These are phyloP conservation scores for Warburgia ugandensis DNA, from an alignment of 164 flowering plant genomes.

Conservation along the genomic window DNA sequence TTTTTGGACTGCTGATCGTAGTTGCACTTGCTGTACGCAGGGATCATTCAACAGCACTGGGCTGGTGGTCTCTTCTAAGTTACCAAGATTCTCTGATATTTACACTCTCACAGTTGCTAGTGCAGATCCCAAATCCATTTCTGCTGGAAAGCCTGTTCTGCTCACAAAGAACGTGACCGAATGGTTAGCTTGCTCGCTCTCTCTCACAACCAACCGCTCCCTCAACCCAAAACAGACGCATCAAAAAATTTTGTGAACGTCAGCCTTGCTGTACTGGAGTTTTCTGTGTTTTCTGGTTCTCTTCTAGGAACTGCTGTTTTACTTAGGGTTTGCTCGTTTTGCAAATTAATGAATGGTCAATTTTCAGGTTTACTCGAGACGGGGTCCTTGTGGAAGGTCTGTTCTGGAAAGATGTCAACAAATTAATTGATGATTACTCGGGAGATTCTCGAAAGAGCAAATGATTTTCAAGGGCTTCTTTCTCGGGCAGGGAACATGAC, in stretches of 20 bases:
- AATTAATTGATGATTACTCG: slow-evolving; percentile 43
- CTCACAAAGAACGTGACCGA: slow-evolving; percentile 64
- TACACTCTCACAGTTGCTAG: slow-evolving; percentile 58
- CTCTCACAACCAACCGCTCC: background rate
- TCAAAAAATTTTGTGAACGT: too few species aligned
- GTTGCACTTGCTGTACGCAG: slow-evolving; percentile 26
- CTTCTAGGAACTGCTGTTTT: too few species aligned
- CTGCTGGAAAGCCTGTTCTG: slow-evolving; percentile 52
- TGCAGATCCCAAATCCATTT: slow-evolving; percentile 64
- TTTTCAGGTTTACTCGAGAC: slow-evolving; percentile 73
- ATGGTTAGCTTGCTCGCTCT: slow-evolving; percentile 36
- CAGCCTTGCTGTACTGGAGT: too few species aligned
- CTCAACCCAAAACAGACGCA: too few species aligned
- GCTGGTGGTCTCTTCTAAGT: slow-evolving; percentile 60
- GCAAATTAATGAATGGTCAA: too few species aligned
- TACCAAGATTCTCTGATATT: slow-evolving; percentile 76
- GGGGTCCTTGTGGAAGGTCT: slow-evolving; percentile 78
- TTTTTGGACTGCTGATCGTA: background rate
- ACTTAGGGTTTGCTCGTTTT: too few species aligned
- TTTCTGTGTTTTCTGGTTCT: too few species aligned
- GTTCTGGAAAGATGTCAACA: slow-evolving; percentile 74
- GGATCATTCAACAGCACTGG: slow-evolving; percentile 79
- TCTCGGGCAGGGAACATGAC: too few species aligned
- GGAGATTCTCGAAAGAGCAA: slow-evolving; percentile 61
- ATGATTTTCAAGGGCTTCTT: slow-evolving; percentile 34